phyloP scores from a whole-genome alignment of 148 eudicot genomes.

The Nepenthes mirabilis region DNA sequence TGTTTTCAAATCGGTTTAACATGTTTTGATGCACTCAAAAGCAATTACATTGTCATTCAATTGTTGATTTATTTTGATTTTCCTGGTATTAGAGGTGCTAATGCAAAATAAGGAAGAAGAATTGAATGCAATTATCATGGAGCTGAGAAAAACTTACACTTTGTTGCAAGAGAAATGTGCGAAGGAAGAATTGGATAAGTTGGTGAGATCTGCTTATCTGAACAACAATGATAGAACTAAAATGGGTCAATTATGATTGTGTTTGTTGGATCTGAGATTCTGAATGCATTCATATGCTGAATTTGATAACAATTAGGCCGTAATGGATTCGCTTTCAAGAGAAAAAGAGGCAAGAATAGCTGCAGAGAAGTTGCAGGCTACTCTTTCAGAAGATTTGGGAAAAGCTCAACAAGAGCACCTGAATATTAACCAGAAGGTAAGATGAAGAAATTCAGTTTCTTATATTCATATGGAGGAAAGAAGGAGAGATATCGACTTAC shows the following conservation, averaged over 20 bases:
- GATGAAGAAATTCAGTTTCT: not conserved
- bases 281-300: not conserved
- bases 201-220: conserved; percentile 31
- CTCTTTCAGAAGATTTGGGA: conserved; percentile 53
- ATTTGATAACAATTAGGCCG: conserved; percentile 34
- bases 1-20: conserved; percentile 6
- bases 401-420: conserved; percentile 56
- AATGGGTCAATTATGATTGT: not conserved
- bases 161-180: conserved; percentile 63
- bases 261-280: not conserved
- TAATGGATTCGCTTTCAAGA: conserved; percentile 49
- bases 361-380: conserved; percentile 53
- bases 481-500: too few species aligned
- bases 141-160: conserved; percentile 51
- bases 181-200: conserved; percentile 64
- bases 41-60: not conserved
- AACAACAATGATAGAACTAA: not conserved
- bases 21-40: not conserved
- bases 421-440: conserved; percentile 60
- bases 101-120: conserved; percentile 89
- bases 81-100: conserved; percentile 41
- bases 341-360: conserved; percentile 68
- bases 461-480: not conserved
- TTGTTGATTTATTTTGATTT: conserved; percentile 8
- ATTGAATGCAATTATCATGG: conserved; percentile 72